Base-by-base conservation (phyloP, 2,329 filamentous ascomycete genomes). In the Ceratocystis albifundus region DNA sequence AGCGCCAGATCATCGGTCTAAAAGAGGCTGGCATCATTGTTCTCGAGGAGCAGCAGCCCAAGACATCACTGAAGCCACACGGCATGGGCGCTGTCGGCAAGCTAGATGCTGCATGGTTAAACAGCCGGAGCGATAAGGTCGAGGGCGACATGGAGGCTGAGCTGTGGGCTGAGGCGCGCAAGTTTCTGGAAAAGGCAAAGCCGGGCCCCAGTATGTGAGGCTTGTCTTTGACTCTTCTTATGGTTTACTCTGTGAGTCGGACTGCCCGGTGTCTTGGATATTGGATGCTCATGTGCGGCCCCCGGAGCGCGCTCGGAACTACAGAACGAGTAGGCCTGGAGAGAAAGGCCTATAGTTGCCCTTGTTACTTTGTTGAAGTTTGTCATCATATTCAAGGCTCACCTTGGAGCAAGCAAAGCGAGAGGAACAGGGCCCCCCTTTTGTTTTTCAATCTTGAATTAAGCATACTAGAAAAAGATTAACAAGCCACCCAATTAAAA, bases 101-200 rank as follows among this genome's bases (percentile, higher is more conserved):
- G 32, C 79, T 96, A 65, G 92, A 96, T 73, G 87, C 95, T 15
- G 92, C 92, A 41, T 93, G 89, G 84, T 76, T 97, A 71, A 97
- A 96, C 73, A 92, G 89, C 71, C 83, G 90, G 67, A 90, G 89
- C 69, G 88, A 89, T 69, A 87, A 87, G 69, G 88, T 95, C 25
- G 89, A 89, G 66, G 84, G 86, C 71, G 88, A 90, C 69, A 94
- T 93, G 80, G 90, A 95, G 73, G 83, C 84, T 1, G 90, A 96
- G 76, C 77, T 96, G 57, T 88, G 93, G 84, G 80, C 68, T 4
- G 76, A 75, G 65, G 75, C 75, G 15, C 75, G 74, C 66, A 72
- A 71, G 10, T 73, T 77, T 30, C 69, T 79, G 57, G 73, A 77
- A 68, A 73, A 72, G 36, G 20, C 66, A 70, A 73, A n/a, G 69